These are phyloP conservation scores for Nymphaea colorata DNA, from an alignment of 164 flowering plant species.

Conservation along the genomic window DNA sequence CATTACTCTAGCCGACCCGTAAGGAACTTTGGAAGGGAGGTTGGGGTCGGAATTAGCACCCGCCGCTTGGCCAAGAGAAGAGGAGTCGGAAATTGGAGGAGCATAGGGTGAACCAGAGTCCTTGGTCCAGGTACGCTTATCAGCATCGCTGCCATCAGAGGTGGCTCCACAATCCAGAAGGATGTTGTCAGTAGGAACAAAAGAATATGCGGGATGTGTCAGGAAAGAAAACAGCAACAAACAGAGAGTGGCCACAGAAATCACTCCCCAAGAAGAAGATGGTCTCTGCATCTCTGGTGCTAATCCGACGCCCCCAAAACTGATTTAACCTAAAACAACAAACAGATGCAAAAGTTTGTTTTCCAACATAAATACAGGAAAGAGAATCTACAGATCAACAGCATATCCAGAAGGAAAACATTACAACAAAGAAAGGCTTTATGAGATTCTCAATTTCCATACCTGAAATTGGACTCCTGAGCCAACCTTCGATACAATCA, in stretches of 20 bases:
- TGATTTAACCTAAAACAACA: too few species aligned
- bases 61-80: constrained; percentile 17
- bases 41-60: constrained; percentile 48
- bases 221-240: neutral
- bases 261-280: neutral
- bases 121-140: constrained; percentile 38
- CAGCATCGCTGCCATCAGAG: constrained; percentile 20
- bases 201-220: neutral
- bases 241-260: neutral
- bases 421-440: too few species aligned
- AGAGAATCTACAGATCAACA: too few species aligned
- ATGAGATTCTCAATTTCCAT: too few species aligned
- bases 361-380: too few species aligned
- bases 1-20: constrained; percentile 56
- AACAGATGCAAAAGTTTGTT: too few species aligned
- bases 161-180: constrained; percentile 35
- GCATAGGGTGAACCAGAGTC: constrained; percentile 31
- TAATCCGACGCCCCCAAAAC: too few species aligned
- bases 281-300: neutral
- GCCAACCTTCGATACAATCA: too few species aligned
- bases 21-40: constrained; percentile 50
- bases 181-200: constrained; percentile 7
- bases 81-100: constrained; percentile 8
- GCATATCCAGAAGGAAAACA: too few species aligned
- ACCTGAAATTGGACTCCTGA: too few species aligned